Evolutionary conservation across 2,329 filamentous ascomycete species (phyloP), one percentile per base, ranked within the genome.

Genomic region (Ophiostoma populinum): DNA sequence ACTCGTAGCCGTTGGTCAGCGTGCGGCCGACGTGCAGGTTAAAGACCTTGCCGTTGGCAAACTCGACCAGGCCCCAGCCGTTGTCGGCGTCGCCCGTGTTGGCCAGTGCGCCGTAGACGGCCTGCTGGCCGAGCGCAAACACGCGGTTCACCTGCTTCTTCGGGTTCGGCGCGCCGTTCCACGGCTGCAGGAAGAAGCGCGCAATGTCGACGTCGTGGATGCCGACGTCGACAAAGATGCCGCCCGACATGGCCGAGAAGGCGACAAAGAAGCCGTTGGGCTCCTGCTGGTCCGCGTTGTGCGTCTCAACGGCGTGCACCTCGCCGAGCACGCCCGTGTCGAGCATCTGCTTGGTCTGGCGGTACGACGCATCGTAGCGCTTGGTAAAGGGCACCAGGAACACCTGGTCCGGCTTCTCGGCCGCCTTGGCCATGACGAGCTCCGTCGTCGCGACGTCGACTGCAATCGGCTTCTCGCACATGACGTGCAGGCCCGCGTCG

Each of bases 1-100:
- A 46, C 37, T 56, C 54, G 28, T 53, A 52, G 24, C 53, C 54
- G 36, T 52, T 50, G 8, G 52, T 49, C 42, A 52, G 46, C 21
- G 51, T 56, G 34, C 53, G 50, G 20, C 51, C 50, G 32, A 48
- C 45, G 43, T 52, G 50, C 20, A 49, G 46, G 26, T 49, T 50
- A 7, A 52, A 46, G 20, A 55, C 48, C 40, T 54, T 54, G 16
- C 53, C 52, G 36, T 50, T 53, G 43, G 48, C 45, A 43, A 54
- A 55, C 40, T 56, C 54, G 8, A 55, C 49, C 7, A 55, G 40
- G 3, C 46, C 53, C 36, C 52, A 47, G 6, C 47, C 53, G 36
- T 55, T 56, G 42, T 55, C 54, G 9, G 39, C 42, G 39, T 49
- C 46, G 30, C 44, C 44, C 21, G 43, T 42, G 38, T 46, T 40